These are phyloP conservation scores for Vigna hirtella DNA, from an alignment of 306 rosid genomes.

Conservation along the genomic window DNA sequence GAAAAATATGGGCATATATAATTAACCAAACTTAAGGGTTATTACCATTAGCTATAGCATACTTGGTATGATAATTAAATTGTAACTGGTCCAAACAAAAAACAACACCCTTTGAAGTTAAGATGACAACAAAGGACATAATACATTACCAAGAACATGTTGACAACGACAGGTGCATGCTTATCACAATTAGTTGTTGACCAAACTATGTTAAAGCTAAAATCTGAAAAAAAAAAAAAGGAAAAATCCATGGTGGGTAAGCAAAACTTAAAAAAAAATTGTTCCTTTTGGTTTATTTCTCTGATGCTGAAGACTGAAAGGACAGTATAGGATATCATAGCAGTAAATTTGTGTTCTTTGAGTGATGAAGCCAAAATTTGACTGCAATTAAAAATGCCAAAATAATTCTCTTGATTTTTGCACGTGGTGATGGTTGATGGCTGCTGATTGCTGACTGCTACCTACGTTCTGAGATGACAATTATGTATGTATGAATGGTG, in stretches of 20 bases:
- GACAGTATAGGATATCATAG: too few species aligned
- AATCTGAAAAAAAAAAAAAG: not conserved
- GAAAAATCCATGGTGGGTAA: not conserved
- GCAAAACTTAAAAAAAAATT: not conserved
- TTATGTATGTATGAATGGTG: not conserved
- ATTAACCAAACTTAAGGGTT: constrained; percentile 15
- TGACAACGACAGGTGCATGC: constrained; percentile 25
- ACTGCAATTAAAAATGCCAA: not conserved
- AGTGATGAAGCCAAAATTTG: not conserved
- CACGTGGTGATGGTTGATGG: not conserved
- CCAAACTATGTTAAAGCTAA: not conserved
- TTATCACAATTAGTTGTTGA: constrained; percentile 37
- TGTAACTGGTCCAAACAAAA: not conserved
- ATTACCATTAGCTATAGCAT: constrained; percentile 26
- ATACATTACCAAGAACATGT: constrained; percentile 5
- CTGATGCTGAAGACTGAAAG: not conserved
- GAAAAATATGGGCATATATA: constrained; percentile 13
- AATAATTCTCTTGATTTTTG: constrained; percentile 19
- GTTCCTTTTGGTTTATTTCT: constrained; percentile 18
- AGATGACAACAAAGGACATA: not conserved
- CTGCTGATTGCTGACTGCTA: not conserved
- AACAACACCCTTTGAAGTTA: constrained; percentile 22
- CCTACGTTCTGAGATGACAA: constrained; percentile 7
- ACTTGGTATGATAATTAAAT: not conserved
- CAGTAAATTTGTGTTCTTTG: too few species aligned